Conservation (phyloP, 2,329 filamentous ascomycete species). For the Cordyceps militaris region DNA sequence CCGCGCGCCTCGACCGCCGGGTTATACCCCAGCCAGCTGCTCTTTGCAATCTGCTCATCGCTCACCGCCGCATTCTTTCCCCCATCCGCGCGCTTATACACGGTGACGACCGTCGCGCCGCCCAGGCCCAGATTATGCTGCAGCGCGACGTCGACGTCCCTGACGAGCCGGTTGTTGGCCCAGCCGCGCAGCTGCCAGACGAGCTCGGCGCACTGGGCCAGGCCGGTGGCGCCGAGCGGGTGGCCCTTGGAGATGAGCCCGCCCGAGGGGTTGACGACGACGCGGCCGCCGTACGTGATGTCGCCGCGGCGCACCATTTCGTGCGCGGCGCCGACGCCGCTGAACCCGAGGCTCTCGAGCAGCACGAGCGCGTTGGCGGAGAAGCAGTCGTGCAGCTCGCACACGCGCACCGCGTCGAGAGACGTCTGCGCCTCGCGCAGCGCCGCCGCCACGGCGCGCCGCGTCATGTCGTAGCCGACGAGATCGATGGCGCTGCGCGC, state of each 20-base stretch:
- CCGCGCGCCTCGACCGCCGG: constrained; percentile 10
- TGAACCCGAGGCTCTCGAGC: constrained; percentile 21
- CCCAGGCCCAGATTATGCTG: constrained; percentile 26
- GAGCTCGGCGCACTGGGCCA: constrained; percentile 25
- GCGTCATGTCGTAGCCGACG: constrained; percentile 24
- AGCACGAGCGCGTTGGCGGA: constrained; percentile 22
- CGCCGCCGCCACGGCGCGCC: constrained; percentile 18
- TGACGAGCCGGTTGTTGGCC: constrained; percentile 22
- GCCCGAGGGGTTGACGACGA: constrained; percentile 23
- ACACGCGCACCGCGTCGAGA: constrained; percentile 18
- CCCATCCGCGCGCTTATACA: constrained; percentile 21
- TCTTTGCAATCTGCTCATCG: background rate
- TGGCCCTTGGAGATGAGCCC: constrained; percentile 26
- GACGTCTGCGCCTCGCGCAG: constrained; percentile 18
- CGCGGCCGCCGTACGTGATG: constrained; percentile 21
- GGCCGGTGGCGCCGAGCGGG: constrained; percentile 23
- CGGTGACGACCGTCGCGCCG: constrained; percentile 21
- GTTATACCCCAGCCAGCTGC: constrained; percentile 8
- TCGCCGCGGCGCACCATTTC: constrained; percentile 19
- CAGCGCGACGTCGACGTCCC: constrained; percentile 15
- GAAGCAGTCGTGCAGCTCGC: constrained; percentile 26
- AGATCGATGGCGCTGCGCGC: constrained; percentile 21
- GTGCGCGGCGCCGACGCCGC: constrained; percentile 18
- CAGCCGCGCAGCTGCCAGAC: constrained; percentile 25
- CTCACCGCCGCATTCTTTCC: background rate